Percentiles rank a stretch among this genome's conserved stretches.
These are phyloP conservation scores for Uronychia binucleata DNA, from an alignment of 73 alveolate species.

Conservation along the genomic window DNA sequence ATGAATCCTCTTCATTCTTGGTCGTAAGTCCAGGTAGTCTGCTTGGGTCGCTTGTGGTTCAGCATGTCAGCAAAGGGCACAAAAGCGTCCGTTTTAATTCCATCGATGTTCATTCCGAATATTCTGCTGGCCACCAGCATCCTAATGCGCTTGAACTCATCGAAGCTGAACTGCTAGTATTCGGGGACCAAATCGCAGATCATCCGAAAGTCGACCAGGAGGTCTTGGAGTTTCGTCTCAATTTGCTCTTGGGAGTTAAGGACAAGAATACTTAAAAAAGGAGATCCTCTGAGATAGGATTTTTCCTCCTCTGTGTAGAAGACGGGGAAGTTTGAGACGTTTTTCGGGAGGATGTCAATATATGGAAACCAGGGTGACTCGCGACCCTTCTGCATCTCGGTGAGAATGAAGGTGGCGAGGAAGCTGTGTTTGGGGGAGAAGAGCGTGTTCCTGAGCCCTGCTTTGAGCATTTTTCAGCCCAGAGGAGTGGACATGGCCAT, in stretches of 20 bases:
- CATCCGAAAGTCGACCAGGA: constrained; percentile 78
- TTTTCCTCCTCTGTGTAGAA: constrained; percentile 91
- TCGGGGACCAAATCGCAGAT: constrained; percentile 73
- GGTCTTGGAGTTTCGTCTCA: constrained; percentile 48
- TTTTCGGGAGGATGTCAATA: constrained; percentile 88
- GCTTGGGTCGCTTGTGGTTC: constrained; percentile 88
- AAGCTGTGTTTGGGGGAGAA: constrained; percentile 95
- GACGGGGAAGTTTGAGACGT: constrained; percentile 86
- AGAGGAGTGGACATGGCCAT: constrained; percentile 82
- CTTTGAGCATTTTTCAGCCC: constrained; percentile 82
- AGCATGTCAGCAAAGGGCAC: constrained; percentile 95
- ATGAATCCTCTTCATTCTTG: constrained; percentile 75
- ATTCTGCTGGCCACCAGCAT: constrained; percentile 82
- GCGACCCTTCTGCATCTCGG: constrained; percentile 72
- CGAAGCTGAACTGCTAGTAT: constrained; percentile 68
- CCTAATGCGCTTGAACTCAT: constrained; percentile 85
- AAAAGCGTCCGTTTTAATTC: constrained; percentile 87
- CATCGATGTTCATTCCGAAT: constrained; percentile 81
- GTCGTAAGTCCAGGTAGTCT: constrained; percentile 86
- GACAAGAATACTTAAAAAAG: constrained; percentile 64
- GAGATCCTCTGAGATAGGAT: constrained; percentile 88
- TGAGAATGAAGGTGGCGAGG: constrained; percentile 82
- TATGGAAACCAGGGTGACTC: constrained; percentile 80
- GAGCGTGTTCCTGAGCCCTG: constrained; percentile 71
- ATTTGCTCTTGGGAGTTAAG: constrained; percentile 41